Evolutionary conservation across 2,329 filamentous ascomycete genomes (phyloP), one percentile per base, ranked within the genome.

Genomic region (Pyricularia sp.): DNA sequence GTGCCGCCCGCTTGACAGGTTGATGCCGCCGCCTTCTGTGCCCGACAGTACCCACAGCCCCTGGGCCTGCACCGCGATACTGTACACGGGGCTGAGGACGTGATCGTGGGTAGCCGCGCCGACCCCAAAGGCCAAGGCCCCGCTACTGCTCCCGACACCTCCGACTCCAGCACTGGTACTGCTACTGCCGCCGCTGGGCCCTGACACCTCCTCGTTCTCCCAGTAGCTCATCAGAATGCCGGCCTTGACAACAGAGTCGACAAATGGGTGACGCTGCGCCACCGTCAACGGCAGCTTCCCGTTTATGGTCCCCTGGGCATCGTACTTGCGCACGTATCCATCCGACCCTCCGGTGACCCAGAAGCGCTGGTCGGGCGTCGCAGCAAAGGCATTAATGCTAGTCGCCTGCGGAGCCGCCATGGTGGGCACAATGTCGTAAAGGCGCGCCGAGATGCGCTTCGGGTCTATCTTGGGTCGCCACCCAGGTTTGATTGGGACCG

Each of bases 331-430:
- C 68, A 99, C 93, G 73, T 96, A 99, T 62, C 94, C 93, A 76
- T 99, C 94, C 0, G 90, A 88, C 0, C 94, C 94, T 49, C 94
- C 94, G 12, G 88, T 96, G 74, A 97, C 93, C 75, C 96, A 93
- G 84, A 92, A 97, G 65, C 92, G 85, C 81, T 97, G 88, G 75
- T 99, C 94, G 2, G 92, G 93, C 0, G 94, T 99, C 35, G 94
- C 88, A 28, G 92, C 87, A 66, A 99, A 84, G 10, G 92, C 88
- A 73, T 99, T 99, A 76, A 99, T 91, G 64, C 92, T 97, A 3
- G 94, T 99, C 67, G 91, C 90, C 74, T 97, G 93, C 0, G 94
- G 94, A 3, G 94, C 94, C 1, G 94, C 94, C 78, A 97, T 97
- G 26, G 94, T 97, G 1, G 94, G 94, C 1, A 96, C 89, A 66